Percentiles rank a stretch among this genome's conserved stretches.
These are phyloP conservation scores for Blumeriella jaapii DNA, from an alignment of 2,329 filamentous ascomycete species.

Conservation along the genomic window DNA sequence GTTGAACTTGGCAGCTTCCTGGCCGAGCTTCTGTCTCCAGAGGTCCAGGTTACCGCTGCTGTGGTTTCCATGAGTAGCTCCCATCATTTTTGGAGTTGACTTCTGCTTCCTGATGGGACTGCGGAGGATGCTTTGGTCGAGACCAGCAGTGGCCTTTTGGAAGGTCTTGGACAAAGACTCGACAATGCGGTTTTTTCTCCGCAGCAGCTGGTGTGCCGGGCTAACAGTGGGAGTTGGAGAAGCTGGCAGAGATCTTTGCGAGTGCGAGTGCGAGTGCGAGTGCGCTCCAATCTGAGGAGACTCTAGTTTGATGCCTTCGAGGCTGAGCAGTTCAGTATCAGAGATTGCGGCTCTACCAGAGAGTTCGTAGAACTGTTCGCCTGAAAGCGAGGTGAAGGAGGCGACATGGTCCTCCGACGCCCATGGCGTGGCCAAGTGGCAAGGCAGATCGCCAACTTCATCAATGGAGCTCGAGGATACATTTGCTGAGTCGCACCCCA, in stretches of 20 bases:
- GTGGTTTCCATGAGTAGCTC: conserved; percentile 31
- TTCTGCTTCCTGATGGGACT: conserved; percentile 31
- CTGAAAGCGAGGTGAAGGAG: conserved; percentile 8
- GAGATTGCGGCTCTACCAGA: conserved; percentile 25
- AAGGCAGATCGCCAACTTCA: conserved; percentile 6
- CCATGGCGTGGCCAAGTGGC: conserved; percentile 12
- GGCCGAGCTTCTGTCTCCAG: conserved; percentile 42
- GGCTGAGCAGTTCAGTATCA: conserved; percentile 24
- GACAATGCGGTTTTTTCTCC: conserved; percentile 18
- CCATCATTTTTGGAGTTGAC: conserved; percentile 21
- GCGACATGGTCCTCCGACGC: conserved; percentile 12
- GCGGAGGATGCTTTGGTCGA: conserved; percentile 24
- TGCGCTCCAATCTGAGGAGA: conserved; percentile 20
- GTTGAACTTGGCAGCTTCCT: conserved; percentile 31
- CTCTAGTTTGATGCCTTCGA: conserved; percentile 23
- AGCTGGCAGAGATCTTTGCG: conserved; percentile 17
- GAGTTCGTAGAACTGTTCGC: conserved; percentile 20
- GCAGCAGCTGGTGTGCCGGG: conserved; percentile 3
- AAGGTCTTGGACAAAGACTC: conserved; percentile 36
- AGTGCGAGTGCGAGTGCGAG: conserved; percentile 3
- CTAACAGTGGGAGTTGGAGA: conserved; percentile 19
- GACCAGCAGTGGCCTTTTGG: conserved; percentile 27
- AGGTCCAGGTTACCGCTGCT: conserved; percentile 29
- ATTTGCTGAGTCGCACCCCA: conserved; percentile 17
- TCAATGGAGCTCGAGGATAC: conserved; percentile 14